Evolutionary conservation across 768 basidiomycete species (phyloP).

Genomic region (Podaxis carcinomalis): DNA sequence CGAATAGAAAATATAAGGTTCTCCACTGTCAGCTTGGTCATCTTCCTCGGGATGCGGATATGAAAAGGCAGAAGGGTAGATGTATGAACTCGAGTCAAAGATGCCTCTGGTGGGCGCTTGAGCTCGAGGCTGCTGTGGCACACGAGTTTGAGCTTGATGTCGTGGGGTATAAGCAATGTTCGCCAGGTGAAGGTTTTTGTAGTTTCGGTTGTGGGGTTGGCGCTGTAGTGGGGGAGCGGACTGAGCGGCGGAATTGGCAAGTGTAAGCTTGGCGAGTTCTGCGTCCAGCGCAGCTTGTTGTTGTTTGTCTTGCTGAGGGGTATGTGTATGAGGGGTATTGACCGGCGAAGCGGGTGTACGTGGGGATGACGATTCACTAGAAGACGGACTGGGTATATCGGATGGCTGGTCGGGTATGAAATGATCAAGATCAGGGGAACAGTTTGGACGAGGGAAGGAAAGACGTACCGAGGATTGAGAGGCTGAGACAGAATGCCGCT

Average conservation of each 20-base stretch:
- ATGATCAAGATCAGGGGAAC: not conserved
- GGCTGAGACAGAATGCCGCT: not conserved
- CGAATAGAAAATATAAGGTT: slow-evolving; percentile 10
- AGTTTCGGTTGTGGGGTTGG: slow-evolving; percentile 1
- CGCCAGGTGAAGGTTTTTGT: slow-evolving; percentile 9
- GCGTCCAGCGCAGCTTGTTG: slow-evolving; percentile 1
- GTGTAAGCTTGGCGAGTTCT: not conserved
- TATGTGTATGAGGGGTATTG: slow-evolving; percentile 9
- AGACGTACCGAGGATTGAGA: not conserved
- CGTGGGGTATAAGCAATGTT: not conserved
- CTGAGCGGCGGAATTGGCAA: not conserved
- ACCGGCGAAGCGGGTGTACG: slow-evolving; percentile 8
- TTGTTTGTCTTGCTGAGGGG: not conserved
- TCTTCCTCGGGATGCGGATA: not conserved
- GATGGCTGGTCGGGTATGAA: not conserved
- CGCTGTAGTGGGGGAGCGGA: not conserved
- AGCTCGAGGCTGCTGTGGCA: not conserved
- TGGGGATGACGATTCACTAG: slow-evolving; percentile 9
- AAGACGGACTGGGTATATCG: not conserved
- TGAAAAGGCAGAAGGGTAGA: not conserved
- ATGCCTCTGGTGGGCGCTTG: not conserved
- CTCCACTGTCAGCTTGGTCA: not conserved
- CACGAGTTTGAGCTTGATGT: not conserved
- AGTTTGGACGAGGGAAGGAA: not conserved
- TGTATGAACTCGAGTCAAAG: slow-evolving; percentile 5